These are phyloP conservation scores for Marasmius sp. DNA, from an alignment of 1,284 basidiomycete species.

Conservation along the genomic window DNA sequence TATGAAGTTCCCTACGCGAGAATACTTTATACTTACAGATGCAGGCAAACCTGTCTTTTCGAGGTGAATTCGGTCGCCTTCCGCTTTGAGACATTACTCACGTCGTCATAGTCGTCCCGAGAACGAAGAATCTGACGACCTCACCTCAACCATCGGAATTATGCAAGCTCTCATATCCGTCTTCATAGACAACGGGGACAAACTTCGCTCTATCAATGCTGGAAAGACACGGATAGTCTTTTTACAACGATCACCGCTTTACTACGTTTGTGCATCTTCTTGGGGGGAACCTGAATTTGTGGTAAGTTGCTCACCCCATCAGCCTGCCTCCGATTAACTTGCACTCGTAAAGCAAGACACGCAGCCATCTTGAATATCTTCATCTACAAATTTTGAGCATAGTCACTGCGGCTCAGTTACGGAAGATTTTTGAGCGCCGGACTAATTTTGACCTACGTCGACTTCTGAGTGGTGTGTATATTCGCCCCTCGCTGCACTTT, in stretches of 20 bases:
- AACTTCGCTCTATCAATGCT: constrained; percentile 76
- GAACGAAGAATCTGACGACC: constrained; percentile 55
- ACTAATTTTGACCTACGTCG: constrained; percentile 91
- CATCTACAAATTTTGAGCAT: constrained; percentile 92
- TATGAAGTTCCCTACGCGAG: constrained; percentile 61
- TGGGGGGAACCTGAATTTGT: constrained; percentile 95
- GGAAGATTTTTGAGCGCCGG: constrained; percentile 82
- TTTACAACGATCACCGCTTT: constrained; percentile 82
- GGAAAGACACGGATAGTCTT: constrained; percentile 82
- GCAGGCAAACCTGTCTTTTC: constrained; percentile 94
- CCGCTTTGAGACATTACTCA: neutral
- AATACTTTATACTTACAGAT: constrained; percentile 91
- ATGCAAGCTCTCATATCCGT: constrained; percentile 95
- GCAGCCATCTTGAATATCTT: constrained; percentile 92
- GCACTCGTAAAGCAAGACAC: constrained; percentile 70
- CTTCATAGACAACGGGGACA: constrained; percentile 84
- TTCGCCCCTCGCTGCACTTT: neutral
- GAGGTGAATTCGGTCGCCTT: constrained; percentile 47
- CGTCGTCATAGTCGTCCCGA: constrained; percentile 44
- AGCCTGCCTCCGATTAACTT: neutral
- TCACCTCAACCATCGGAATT: constrained; percentile 85
- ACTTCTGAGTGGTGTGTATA: constrained; percentile 68
- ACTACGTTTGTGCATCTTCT: constrained; percentile 86
- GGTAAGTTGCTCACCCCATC: constrained; percentile 51
- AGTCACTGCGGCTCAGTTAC: constrained; percentile 82